phyloP scores from a whole-genome alignment of 805 yeast species.

The Metschnikowia kunwiensis region DNA sequence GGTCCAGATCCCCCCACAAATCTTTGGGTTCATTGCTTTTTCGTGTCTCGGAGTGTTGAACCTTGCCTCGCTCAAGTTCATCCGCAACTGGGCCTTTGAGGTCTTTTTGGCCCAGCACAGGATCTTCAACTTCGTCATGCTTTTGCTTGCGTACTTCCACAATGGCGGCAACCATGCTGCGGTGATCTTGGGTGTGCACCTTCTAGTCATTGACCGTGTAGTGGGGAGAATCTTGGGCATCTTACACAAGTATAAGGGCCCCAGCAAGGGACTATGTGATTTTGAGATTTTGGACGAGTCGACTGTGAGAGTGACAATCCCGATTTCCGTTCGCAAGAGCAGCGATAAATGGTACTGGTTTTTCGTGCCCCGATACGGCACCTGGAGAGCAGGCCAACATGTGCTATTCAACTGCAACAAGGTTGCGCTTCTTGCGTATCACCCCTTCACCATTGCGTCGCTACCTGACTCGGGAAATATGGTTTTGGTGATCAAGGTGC shows the following conservation, averaged over 20 bases:
- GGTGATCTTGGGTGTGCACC: slow-evolving; percentile 41
- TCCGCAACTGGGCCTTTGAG: slow-evolving; percentile 41
- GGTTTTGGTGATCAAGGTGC: slow-evolving; percentile 37
- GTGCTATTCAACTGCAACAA: slow-evolving; percentile 39
- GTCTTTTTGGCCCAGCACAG: slow-evolving; percentile 44
- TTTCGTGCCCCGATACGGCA: slow-evolving; percentile 35
- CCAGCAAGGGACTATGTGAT: slow-evolving; percentile 37
- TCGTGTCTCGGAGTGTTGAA: slow-evolving; percentile 34
- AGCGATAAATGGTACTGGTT: slow-evolving; percentile 25
- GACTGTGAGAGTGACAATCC: slow-evolving; percentile 39
- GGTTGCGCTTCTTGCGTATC: slow-evolving; percentile 38
- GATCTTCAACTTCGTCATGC: slow-evolving; percentile 39
- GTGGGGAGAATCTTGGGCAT: slow-evolving; percentile 26
- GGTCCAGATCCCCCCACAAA: slow-evolving; percentile 47
- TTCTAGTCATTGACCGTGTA: slow-evolving; percentile 41
- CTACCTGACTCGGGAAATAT: slow-evolving; percentile 38
- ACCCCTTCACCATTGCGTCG: slow-evolving; percentile 48
- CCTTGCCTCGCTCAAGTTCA: slow-evolving; percentile 33
- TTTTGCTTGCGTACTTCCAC: slow-evolving; percentile 42
- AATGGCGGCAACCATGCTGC: slow-evolving; percentile 32
- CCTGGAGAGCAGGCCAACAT: slow-evolving; percentile 51
- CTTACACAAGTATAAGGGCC: slow-evolving; percentile 34
- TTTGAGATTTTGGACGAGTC: slow-evolving; percentile 41
- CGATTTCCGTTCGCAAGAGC: slow-evolving; percentile 23
- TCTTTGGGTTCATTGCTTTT: slow-evolving; percentile 48